Base-by-base conservation (phyloP, 805 yeast species). In the Yarrowia deformans region DNA sequence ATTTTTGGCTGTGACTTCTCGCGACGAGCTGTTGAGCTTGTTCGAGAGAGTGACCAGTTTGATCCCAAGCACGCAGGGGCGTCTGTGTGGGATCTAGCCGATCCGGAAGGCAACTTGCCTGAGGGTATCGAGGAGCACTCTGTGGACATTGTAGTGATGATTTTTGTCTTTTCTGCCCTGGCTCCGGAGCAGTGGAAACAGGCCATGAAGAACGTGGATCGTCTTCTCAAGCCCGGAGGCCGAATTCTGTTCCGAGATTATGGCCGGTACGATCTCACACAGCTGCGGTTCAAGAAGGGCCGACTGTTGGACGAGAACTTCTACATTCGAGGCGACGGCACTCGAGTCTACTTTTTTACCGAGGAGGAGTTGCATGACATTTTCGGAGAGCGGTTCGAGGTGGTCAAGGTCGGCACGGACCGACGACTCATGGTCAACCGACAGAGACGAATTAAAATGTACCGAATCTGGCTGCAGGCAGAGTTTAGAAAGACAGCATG, bases 301-400 rank as follows among this genome's bases (percentile, higher is more conserved):
- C 85, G 98, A 74, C 79, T 91, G 35, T 78, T 95, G 69, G 97
- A 91, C 68, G 98, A 94, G 69, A 93, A 95, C 78, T 95, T 95
- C 76, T 95, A 95, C 79, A 92, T 93, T 46, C 86, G 99, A 75
- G 99, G 99, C 46, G 99, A 95, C 77, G 99, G 99, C 60, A 95
- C 99, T 0, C 84, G 99, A 73, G 99, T 95, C 13, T 95, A 95
- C 78, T 95, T 95, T 81, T 95, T 95, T 81, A 91, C 97, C 1
- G 98, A 94, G 77, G 97, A 94, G 70, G 97, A 95, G 79, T 79
- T 94, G 70, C 82, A 90, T 71, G 81, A 84, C 55, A 90, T 94
- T 3, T 95, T 94, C 77, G 84, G 88, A 16, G 75, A 79, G 35
- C 81, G 83, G 7, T 92, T 94, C 75, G 77, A 75, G n/a, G 94